Percentiles rank a stretch among this genome's conserved stretches.
Evolutionary conservation across 2,329 filamentous ascomycete species (phyloP).

Genomic region (Fragosphaeria purpurea): DNA sequence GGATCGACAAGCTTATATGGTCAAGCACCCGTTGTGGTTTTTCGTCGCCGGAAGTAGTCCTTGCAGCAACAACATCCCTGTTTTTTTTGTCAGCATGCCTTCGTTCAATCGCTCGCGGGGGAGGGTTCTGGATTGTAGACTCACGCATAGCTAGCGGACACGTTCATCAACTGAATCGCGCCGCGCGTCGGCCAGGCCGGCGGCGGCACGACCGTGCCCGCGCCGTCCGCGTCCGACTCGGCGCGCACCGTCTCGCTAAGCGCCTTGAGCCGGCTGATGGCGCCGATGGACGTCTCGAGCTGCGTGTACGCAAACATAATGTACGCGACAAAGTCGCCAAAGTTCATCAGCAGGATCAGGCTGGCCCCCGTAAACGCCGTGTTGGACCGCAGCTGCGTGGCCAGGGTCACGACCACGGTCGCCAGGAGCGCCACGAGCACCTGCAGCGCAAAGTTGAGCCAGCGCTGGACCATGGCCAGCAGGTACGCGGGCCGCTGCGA

Average conservation of each 20-base stretch:
- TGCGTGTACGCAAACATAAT: conserved; percentile 24
- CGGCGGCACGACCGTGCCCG: conserved; percentile 12
- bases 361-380: conserved; percentile 29
- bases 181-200: conserved; percentile 18
- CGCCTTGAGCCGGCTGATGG: conserved; percentile 22
- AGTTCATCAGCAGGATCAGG: conserved; percentile 27
- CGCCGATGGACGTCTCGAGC: conserved; percentile 26
- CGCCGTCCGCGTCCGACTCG: conserved; percentile 19
- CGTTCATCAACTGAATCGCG: conserved; percentile 15
- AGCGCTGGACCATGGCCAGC: conserved; percentile 46
- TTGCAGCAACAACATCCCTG: background rate
- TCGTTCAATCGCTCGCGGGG: too few relatives aligned
- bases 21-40: conserved; percentile 16
- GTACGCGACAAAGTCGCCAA: conserved; percentile 21
- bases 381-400: conserved; percentile 30
- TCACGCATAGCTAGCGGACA: conserved; percentile 19
- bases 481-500: conserved; percentile 50
- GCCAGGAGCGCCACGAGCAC: conserved; percentile 39
- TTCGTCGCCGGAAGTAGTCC: background rate
- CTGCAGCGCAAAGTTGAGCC: conserved; percentile 42
- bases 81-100: background rate
- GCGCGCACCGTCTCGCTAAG: conserved; percentile 18
- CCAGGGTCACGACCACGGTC: conserved; percentile 35
- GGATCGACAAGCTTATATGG: conserved; percentile 20
- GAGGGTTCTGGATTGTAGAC: background rate